These are phyloP conservation scores for Pelargonium fulgidum DNA, from an alignment of 441 rosid genomes.

Conservation along the genomic window DNA sequence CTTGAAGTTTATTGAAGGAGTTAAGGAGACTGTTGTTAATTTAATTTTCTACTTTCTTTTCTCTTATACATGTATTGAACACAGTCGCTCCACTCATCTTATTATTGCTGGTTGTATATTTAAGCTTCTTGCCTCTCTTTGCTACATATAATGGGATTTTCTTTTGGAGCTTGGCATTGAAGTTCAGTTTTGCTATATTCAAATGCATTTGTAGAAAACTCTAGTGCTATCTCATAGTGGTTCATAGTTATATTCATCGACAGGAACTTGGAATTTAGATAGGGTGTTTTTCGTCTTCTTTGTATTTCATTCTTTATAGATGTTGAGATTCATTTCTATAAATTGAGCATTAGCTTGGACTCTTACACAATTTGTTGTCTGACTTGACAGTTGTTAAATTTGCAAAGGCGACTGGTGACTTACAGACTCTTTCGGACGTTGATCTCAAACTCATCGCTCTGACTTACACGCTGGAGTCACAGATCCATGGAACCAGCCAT, in stretches of 20 bases:
- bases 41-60: neutral
- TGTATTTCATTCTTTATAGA: neutral
- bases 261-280: neutral
- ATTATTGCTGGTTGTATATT: neutral
- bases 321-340: neutral
- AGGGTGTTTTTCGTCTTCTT: neutral
- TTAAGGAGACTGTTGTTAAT: neutral
- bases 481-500: slow-evolving; percentile 67
- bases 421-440: slow-evolving; percentile 82
- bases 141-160: neutral
- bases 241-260: neutral
- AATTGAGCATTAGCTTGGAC: neutral
- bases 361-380: slow-evolving; percentile 2
- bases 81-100: neutral
- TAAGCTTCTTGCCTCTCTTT: neutral
- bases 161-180: no score
- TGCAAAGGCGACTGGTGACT: slow-evolving; percentile 82
- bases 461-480: slow-evolving; percentile 70
- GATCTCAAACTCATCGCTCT: slow-evolving; percentile 79
- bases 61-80: neutral
- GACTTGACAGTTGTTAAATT: slow-evolving; percentile 54
- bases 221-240: neutral
- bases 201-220: no score
- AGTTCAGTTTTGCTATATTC: no score
- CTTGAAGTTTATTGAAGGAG: neutral